Evolutionary conservation across 2,329 filamentous ascomycete genomes (phyloP).

Genomic region (Sphaceloma murrayae): DNA sequence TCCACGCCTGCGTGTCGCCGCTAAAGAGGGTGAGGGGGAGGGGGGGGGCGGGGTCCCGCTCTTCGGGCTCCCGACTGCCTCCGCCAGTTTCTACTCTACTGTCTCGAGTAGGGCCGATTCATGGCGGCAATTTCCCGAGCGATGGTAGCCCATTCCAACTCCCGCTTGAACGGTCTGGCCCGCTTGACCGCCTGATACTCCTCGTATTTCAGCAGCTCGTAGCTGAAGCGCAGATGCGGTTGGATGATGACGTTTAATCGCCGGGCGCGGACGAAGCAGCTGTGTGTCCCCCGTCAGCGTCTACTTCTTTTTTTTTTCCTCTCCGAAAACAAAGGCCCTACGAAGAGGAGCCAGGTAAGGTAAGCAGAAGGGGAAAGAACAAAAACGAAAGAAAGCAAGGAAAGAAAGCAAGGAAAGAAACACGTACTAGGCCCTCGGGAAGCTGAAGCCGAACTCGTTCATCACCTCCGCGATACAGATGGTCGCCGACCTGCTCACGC

Average conservation of each 20-base stretch:
- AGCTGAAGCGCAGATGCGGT: conserved; percentile 79
- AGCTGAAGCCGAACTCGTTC: conserved; percentile 67
- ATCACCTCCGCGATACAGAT: conserved; percentile 99
- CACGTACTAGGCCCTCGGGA: conserved; percentile 74
- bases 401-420: background rate
- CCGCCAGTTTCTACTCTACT: conserved; percentile 21
- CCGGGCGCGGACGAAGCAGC: conserved; percentile 84
- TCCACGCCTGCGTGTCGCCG: too few relatives aligned
- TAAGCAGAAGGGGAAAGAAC: background rate
- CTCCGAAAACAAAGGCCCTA: too few relatives aligned
- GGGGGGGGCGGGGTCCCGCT: background rate
- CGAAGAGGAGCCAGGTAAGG: too few relatives aligned
- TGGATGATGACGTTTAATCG: conserved; percentile 97
- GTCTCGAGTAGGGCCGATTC: conserved; percentile 86
- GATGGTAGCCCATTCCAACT: conserved; percentile 86
- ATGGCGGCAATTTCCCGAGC: conserved; percentile 85
- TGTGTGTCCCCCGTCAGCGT: too few relatives aligned
- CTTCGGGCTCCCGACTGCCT: background rate
- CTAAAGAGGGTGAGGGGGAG: background rate
- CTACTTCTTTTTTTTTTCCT: too few relatives aligned
- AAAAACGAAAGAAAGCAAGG: background rate
- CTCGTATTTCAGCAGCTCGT: conserved; percentile 95
- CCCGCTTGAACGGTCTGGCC: conserved; percentile 52
- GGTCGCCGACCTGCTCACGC: conserved; percentile 88
- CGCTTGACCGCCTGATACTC: conserved; percentile 57